Base-by-base conservation (phyloP, 2,329 filamentous ascomycete species). In the Calcarisporium arbuscula region DNA sequence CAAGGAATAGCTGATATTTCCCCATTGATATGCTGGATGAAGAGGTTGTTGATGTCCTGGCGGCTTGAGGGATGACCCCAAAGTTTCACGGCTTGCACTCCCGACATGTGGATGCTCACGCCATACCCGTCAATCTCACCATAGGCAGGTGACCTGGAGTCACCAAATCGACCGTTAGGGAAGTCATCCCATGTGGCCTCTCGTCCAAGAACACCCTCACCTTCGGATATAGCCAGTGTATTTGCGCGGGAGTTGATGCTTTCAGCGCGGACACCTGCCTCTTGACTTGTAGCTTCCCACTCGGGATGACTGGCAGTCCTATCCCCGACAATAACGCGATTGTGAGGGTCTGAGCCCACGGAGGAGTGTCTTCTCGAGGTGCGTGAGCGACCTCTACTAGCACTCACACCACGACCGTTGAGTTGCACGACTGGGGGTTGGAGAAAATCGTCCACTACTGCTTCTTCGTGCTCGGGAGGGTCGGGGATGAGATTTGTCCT, bases 181-280 rank as follows among this genome's bases (percentile, higher is more conserved):
- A 88, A 98, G 54, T 98, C 92, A 52, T 98, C 92, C 92, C 92
- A 98, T 1, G 92, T 98, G 21, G 92, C 92, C 67, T 96, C 90
- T 32, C 92, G 76, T 9, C 90, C 92, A 6, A 95, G 69, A 4
- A 84, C 74, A 17, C 90, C 92, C 52, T 95, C 84, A 6, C 92
- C 90, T 63, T 96, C 90, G 0, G 89, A 95, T 38, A 95, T 95
- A 19, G 89, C 87, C 8, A 96, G 73, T 1, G 87, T 92, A 56
- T 89, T 90, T 37, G 82, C 82, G 34, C 89, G 77, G 15, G 77
- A 80, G 55, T 90, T 89, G 50, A 90, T 70, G 35, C 74, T 77
- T 47, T 80, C 80, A 4, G 75, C 74, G 2, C 80, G 85, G n/a
- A 89, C 65, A 14, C 82, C 85, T 5, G 85, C 87, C 52, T 92